Evolutionary conservation across 352 stramenopile species (phyloP).

Genomic region (Globisporangium alternatum): DNA sequence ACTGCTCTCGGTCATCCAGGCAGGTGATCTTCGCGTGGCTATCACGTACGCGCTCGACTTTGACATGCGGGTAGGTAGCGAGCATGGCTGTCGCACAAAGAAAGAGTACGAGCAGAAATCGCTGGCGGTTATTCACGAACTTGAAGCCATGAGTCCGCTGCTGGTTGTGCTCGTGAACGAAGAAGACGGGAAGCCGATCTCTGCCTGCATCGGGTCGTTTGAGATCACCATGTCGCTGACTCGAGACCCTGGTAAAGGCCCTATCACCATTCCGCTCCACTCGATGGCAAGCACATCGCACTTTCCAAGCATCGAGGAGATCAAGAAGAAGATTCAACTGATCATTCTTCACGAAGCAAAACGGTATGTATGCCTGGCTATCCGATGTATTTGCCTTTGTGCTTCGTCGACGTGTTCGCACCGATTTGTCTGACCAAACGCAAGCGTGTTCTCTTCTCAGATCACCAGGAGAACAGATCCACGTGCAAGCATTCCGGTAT

Average conservation of each 20-base stretch:
- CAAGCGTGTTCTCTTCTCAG: conserved; percentile 4
- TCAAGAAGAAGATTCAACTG: conserved; percentile 53
- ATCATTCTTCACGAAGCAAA: conserved; percentile 63
- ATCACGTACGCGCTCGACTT: conserved; percentile 39
- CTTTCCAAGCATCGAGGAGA: conserved; percentile 44
- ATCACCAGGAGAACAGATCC: conserved; percentile 51
- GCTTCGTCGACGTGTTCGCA: neutral
- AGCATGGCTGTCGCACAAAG: conserved; percentile 50
- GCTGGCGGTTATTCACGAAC: conserved; percentile 26
- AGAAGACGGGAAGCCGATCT: conserved; percentile 10
- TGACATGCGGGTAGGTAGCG: conserved; percentile 30
- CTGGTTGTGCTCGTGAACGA: conserved; percentile 45
- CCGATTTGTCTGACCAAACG: neutral
- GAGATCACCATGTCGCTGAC: conserved; percentile 52
- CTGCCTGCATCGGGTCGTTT: conserved; percentile 37
- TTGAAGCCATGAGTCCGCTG: conserved; percentile 55
- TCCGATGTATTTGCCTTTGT: neutral
- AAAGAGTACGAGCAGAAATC: conserved; percentile 51
- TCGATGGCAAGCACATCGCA: conserved; percentile 49
- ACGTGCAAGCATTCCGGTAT: conserved; percentile 55
- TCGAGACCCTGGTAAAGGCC: conserved; percentile 18
- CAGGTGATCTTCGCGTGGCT: conserved; percentile 43
- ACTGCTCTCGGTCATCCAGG: conserved; percentile 45
- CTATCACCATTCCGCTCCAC: conserved; percentile 41
- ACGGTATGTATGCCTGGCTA: conserved; percentile 22